Evolutionary conservation across 78 protist genomes (phyloP), one percentile per base, ranked within the genome.

Genomic region (Dictyostelium purpureum): DNA sequence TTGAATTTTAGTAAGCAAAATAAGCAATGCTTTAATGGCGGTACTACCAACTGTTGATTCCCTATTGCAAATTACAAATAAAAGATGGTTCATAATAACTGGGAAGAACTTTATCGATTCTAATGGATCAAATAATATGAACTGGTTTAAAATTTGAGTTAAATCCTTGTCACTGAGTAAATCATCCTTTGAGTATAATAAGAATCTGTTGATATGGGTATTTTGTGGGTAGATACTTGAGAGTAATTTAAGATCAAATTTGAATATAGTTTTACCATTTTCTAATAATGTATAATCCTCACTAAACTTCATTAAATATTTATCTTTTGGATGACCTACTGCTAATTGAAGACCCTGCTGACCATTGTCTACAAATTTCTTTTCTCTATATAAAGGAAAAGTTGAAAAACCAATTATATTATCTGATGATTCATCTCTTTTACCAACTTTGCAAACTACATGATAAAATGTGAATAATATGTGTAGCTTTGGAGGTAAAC

Each of bases 391-490:
- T 10, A 85, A 33, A 10, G 81, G 92, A 2, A 85, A 19, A 0
- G 77, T 45, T 2, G 94, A 67, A 49, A 77, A 88, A 42, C 94
- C 87, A 57, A 88, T 65, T 3, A 79, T 14, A 24, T 69, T n/a
- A 6, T 88, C 94, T 0, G 87, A n/a, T 3, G 33, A 69, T n/a
- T 88, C 94, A 21, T 71, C 87, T 43, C 80, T 31, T 66, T 88
- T 88, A 19, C 74, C 79, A 31, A 51, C 78, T 45, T 88, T 76
- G 57, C 95, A 90, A 52, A 80, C 76, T 18, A 90, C 45, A 70
- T 90, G 95, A 56, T 90, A 90, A 33, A 70, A 80, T 26, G 81
- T 61, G 28, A 79, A 80, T 33, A 90, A 24, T 33, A 90, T 21
- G 61, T 90, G 95, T 26, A 66, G 40, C 40, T 52, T 69, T 2